Evolutionary conservation across 2,329 filamentous ascomycete species (phyloP).

Genomic region (Zarea fungicola): DNA sequence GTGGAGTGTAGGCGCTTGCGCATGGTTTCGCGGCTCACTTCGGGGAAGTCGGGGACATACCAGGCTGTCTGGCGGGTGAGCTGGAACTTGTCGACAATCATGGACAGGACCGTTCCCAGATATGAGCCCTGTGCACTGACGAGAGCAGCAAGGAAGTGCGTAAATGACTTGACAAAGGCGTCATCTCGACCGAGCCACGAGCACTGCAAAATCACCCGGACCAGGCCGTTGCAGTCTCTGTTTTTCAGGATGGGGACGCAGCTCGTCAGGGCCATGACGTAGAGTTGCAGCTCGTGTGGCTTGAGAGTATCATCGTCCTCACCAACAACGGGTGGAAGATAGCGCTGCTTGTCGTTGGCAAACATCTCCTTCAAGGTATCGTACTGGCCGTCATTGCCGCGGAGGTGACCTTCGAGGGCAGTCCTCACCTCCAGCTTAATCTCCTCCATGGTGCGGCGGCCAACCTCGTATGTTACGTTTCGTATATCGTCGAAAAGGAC

Average conservation of each 20-base stretch:
- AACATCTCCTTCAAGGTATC: conserved; percentile 57
- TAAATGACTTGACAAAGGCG: conserved; percentile 61
- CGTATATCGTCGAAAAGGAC: conserved; percentile 55
- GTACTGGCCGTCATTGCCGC: conserved; percentile 55
- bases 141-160: conserved; percentile 63
- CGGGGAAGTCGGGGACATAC: conserved; percentile 47
- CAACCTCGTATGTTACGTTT: conserved; percentile 52
- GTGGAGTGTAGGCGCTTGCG: conserved; percentile 70
- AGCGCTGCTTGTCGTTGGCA: conserved; percentile 41
- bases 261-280: conserved; percentile 58
- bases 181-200: conserved; percentile 62
- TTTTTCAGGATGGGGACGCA: conserved; percentile 55
- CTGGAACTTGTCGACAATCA: conserved; percentile 75
- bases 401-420: conserved; percentile 52
- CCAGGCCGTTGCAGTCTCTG: conserved; percentile 53
- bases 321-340: conserved; percentile 32
- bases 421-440: conserved; percentile 50
- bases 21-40: conserved; percentile 59
- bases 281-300: conserved; percentile 53
- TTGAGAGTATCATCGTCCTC: conserved; percentile 45
- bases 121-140: conserved; percentile 80
- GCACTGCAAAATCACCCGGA: conserved; percentile 54
- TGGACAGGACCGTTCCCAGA: conserved; percentile 66
- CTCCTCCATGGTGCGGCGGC: conserved; percentile 47
- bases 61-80: conserved; percentile 43